Percentiles rank a stretch among this genome's conserved stretches.
Evolutionary conservation across 495 filamentous ascomycete species (phyloP).

Genomic region (Haplographium delicatum): DNA sequence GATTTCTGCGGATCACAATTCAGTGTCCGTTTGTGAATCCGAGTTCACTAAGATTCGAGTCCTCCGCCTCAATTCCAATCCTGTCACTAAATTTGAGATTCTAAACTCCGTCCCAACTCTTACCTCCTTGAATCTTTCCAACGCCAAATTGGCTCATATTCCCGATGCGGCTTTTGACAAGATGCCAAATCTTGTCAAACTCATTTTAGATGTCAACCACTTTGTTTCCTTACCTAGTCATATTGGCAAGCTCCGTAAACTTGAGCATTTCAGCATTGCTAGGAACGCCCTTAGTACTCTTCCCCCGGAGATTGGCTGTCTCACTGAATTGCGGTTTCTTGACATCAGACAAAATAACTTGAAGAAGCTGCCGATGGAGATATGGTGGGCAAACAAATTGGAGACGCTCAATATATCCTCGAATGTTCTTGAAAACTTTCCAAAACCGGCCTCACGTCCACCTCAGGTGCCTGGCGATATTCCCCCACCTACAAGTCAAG

Average conservation of each 20-base stretch:
- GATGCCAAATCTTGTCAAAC: conserved; percentile 75
- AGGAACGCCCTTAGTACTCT: conserved; percentile 81
- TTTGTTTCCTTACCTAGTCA: conserved; percentile 81
- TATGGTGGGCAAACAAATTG: conserved; percentile 86
- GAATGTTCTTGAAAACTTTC: conserved; percentile 84
- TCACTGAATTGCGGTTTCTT: conserved; percentile 75
- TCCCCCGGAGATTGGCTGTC: conserved; percentile 78
- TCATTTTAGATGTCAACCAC: conserved; percentile 92
- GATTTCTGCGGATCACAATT: conserved; percentile 84
- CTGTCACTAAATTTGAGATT: conserved; percentile 87
- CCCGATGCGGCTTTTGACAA: conserved; percentile 82
- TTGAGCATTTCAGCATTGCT: conserved; percentile 91
- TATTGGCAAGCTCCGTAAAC: conserved; percentile 73
- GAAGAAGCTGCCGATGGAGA: conserved; percentile 76
- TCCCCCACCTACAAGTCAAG: conserved; percentile 21
- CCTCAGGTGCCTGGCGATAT: conserved; percentile 52
- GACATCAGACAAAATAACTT: conserved; percentile 92
- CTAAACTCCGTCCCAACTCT: conserved; percentile 70
- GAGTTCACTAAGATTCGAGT: conserved; percentile 78
- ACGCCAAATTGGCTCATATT: conserved; percentile 78
- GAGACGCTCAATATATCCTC: conserved; percentile 93
- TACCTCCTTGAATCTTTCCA: conserved; percentile 79
- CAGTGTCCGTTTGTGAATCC: conserved; percentile 79
- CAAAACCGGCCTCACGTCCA: conserved; percentile 65
- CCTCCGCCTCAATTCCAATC: conserved; percentile 84